Evolutionary conservation across 2,329 filamentous ascomycete species (phyloP).

Genomic region (Cercospora sojina): DNA sequence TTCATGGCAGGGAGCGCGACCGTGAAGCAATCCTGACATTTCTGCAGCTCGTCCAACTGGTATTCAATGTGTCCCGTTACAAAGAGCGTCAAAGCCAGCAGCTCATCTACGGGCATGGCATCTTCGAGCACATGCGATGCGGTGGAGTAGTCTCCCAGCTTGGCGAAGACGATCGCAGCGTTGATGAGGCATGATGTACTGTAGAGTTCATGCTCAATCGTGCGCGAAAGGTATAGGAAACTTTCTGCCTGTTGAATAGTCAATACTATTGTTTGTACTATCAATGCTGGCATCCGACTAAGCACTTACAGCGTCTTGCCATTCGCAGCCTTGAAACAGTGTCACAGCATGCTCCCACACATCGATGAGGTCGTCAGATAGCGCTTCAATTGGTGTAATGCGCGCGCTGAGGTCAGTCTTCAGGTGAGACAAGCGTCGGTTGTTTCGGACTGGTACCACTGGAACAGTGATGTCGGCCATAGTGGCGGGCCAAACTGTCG

Average conservation of each 20-base stretch:
- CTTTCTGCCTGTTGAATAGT: constrained; percentile 17
- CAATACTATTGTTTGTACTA: background rate
- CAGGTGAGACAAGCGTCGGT: constrained; percentile 8
- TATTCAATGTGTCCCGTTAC: constrained; percentile 34
- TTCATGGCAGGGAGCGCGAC: constrained; percentile 23
- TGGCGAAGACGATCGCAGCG: constrained; percentile 33
- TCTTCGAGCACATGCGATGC: constrained; percentile 30
- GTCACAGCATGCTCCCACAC: constrained; percentile 39
- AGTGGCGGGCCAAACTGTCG: background rate
- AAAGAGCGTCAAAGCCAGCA: constrained; percentile 29
- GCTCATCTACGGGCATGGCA: constrained; percentile 25
- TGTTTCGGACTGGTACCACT: constrained; percentile 2
- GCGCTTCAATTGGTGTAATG: background rate
- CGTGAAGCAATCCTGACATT: constrained; percentile 29
- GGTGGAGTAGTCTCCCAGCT: constrained; percentile 33
- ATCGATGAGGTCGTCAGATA: constrained; percentile 28
- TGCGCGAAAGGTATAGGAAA: constrained; percentile 30
- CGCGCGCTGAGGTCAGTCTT: background rate
- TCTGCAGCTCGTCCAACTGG: constrained; percentile 27
- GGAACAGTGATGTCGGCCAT: constrained; percentile 4
- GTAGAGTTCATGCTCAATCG: constrained; percentile 18
- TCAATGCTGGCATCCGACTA: no score
- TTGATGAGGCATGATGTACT: constrained; percentile 33
- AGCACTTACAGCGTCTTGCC: constrained; percentile 31
- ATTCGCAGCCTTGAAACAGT: constrained; percentile 37